A percentile compares a stretch with the other conserved stretches of the same genome.
phyloP scores from a whole-genome alignment of 164 flowering plant species.

The Vitis cinerea region DNA sequence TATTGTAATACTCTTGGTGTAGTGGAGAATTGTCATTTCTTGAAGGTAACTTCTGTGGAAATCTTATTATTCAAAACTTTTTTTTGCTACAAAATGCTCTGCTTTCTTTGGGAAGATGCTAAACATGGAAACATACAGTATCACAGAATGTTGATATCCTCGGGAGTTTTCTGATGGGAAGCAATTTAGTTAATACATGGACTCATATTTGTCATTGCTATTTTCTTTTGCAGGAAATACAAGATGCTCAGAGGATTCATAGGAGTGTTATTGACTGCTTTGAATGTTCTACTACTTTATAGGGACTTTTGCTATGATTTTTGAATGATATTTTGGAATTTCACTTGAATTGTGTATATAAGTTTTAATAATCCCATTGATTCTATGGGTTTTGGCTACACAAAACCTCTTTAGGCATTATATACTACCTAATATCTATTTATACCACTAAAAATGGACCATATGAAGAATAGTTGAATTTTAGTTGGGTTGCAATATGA shows the following conservation, averaged over 20 bases:
- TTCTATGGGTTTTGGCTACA: too few relatives aligned
- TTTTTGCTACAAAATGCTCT: neutral
- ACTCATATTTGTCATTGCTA: neutral
- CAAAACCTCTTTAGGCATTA: too few relatives aligned
- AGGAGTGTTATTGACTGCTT: conserved; percentile 78
- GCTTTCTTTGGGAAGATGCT: neutral
- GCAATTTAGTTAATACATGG: neutral
- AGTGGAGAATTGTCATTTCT: conserved; percentile 75
- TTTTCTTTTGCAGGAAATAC: conserved; percentile 64
- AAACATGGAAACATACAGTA: neutral
- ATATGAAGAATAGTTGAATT: neutral
- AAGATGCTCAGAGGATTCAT: conserved; percentile 88
- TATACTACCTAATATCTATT: too few relatives aligned
- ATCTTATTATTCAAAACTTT: neutral
- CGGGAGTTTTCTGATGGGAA: neutral
- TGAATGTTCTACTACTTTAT: conserved; percentile 23
- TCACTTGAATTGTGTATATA: too few relatives aligned
- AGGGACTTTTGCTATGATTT: neutral
- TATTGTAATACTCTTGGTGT: conserved; percentile 91
- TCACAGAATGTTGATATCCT: neutral
- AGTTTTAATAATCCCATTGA: too few relatives aligned
- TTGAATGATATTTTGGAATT: neutral
- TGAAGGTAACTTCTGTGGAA: conserved; percentile 60
- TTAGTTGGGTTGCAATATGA: too few relatives aligned
- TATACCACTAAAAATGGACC: neutral